Conservation (phyloP, 2,329 filamentous ascomycete genomes). For the Penicillium expansum region DNA sequence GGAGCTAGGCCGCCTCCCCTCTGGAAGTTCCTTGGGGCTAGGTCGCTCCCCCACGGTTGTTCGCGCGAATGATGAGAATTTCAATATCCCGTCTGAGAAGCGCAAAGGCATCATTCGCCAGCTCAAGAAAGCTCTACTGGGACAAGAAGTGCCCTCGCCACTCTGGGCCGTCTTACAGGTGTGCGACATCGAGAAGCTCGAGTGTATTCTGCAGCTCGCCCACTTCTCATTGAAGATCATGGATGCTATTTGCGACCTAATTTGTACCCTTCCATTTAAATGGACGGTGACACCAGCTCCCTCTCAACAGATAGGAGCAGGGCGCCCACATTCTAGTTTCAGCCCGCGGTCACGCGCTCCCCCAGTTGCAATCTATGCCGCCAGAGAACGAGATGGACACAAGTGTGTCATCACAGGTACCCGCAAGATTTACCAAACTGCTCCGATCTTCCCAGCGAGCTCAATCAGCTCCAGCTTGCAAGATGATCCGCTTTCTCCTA, state of each 20-base stretch:
- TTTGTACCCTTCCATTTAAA: background rate
- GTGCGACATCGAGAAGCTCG: conserved; percentile 7
- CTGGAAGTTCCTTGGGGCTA: background rate
- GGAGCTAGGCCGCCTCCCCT: background rate
- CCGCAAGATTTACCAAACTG: background rate
- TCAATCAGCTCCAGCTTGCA: background rate
- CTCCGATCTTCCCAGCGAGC: conserved; percentile 3
- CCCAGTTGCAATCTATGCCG: background rate
- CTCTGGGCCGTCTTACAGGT: conserved; percentile 13
- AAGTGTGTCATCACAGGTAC: conserved; percentile 10
- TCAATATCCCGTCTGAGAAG: background rate
- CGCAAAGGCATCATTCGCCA: background rate
- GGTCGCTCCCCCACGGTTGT: background rate
- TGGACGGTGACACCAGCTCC: background rate
- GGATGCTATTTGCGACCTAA: no score
- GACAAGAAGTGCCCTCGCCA: background rate
- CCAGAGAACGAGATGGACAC: conserved; percentile 6
- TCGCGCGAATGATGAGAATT: background rate
- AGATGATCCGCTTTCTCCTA: background rate
- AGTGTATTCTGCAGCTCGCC: background rate
- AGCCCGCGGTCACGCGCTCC: background rate
- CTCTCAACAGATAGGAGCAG: background rate
- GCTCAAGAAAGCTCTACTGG: background rate
- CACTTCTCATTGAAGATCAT: background rate
- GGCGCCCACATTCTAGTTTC: background rate